These are phyloP conservation scores for Calycina marina DNA, from an alignment of 2,329 filamentous ascomycete species.

Conservation along the genomic window DNA sequence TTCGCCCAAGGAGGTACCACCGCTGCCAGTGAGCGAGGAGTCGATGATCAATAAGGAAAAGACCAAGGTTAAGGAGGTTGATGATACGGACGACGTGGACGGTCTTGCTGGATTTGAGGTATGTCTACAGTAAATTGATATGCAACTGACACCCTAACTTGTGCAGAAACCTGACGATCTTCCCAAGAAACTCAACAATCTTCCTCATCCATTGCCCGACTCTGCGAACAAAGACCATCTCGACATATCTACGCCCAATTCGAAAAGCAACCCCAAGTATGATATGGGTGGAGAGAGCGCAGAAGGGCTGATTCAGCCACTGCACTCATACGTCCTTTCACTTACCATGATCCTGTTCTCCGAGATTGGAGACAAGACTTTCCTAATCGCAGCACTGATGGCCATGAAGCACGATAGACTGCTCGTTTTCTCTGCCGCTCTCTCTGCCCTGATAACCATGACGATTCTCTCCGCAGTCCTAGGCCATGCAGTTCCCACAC, in stretches of 20 bases:
- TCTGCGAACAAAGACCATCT: constrained; percentile 51
- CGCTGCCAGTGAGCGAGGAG: constrained; percentile 67
- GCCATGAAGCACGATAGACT: constrained; percentile 95
- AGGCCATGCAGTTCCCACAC: constrained; percentile 77
- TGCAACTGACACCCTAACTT: too few relatives aligned
- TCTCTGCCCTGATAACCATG: constrained; percentile 83
- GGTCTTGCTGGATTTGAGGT: constrained; percentile 42
- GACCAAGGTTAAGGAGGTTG: constrained; percentile 18
- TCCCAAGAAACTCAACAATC: constrained; percentile 63
- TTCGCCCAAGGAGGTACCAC: constrained; percentile 72
- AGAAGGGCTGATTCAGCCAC: constrained; percentile 56
- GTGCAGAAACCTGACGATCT: constrained; percentile 66
- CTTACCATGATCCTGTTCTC: constrained; percentile 96
- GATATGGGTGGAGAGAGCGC: constrained; percentile 26
- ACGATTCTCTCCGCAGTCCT: constrained; percentile 85
- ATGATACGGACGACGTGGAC: constrained; percentile 16
- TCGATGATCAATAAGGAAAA: constrained; percentile 40
- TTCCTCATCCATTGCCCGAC: constrained; percentile 53
- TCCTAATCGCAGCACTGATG: constrained; percentile 93
- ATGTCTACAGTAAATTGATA: too few relatives aligned
- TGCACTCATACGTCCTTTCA: constrained; percentile 82
- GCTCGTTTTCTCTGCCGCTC: constrained; percentile 90
- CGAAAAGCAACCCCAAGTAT: constrained; percentile 23
- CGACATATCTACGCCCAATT: constrained; percentile 31
- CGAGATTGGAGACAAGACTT: constrained; percentile 96